These are phyloP conservation scores for Tieghemostelium lacteum DNA, from an alignment of 78 protist species.

Conservation along the genomic window DNA sequence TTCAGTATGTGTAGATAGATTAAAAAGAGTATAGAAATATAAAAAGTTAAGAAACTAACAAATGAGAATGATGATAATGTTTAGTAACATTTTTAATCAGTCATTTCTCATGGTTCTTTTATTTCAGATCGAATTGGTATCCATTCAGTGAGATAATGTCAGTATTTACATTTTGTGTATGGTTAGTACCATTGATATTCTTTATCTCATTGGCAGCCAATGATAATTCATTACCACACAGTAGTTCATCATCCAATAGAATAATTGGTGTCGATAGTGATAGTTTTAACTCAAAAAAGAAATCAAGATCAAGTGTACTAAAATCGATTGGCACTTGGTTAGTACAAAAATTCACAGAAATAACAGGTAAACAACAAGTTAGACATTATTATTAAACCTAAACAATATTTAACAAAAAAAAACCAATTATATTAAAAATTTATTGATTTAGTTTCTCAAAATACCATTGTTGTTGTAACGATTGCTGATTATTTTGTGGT, in stretches of 20 bases:
- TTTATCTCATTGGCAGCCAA: constrained; percentile 71
- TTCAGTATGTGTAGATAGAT: constrained; percentile 14
- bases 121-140: constrained; percentile 37
- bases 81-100: constrained; percentile 39
- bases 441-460: background rate
- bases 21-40: no score
- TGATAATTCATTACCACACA: constrained; percentile 45
- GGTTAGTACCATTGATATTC: constrained; percentile 77
- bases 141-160: constrained; percentile 59
- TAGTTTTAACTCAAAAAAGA: constrained; percentile 24
- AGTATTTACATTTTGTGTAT: constrained; percentile 65
- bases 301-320: constrained; percentile 21
- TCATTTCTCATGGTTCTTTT: constrained; percentile 72
- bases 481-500: constrained; percentile 7
- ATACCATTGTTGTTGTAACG: background rate
- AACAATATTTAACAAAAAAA: background rate
- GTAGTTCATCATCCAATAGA: background rate
- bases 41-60: background rate
- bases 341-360: constrained; percentile 16
- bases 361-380: constrained; percentile 21
- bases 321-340: constrained; percentile 58
- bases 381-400: constrained; percentile 46
- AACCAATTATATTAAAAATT: no score
- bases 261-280: constrained; percentile 52
- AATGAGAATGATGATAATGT: background rate